phyloP scores from a whole-genome alignment of 164 flowering plant genomes.

The Nymphaea colorata region DNA sequence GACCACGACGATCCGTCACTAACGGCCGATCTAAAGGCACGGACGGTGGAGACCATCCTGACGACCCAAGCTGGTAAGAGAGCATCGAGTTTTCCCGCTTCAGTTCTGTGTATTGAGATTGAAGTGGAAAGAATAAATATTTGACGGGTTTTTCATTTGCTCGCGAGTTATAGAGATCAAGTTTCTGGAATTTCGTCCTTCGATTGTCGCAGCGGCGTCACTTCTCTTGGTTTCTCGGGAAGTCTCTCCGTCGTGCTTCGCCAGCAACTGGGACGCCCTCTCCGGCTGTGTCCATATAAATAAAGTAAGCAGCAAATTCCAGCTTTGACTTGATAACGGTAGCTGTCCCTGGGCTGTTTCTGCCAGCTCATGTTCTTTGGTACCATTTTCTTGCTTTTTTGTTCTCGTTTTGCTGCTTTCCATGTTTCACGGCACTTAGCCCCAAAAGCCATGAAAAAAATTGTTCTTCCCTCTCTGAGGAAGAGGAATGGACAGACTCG shows the following conservation, averaged over 20 bases:
- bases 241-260: conserved; percentile 35
- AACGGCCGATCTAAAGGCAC: conserved; percentile 26
- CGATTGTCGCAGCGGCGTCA: conserved; percentile 53
- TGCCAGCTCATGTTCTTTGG: too few species aligned
- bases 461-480: not conserved
- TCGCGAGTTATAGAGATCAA: conserved; percentile 24
- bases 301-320: conserved; percentile 25
- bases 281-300: conserved; percentile 34
- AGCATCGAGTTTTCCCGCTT: not conserved
- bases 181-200: conserved; percentile 49
- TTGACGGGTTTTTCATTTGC: not conserved
- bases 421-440: not conserved
- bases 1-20: conserved; percentile 29
- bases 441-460: not conserved
- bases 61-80: conserved; percentile 40
- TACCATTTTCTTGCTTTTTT: not conserved
- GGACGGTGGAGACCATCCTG: conserved; percentile 41
- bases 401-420: not conserved
- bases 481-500: too few species aligned
- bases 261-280: conserved; percentile 20
- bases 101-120: too few species aligned
- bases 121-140: not conserved
- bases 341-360: too few species aligned
- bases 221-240: conserved; percentile 47
- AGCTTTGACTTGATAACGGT: not conserved